Conservation (phyloP, 495 filamentous ascomycete genomes). For the Podospora australis region DNA sequence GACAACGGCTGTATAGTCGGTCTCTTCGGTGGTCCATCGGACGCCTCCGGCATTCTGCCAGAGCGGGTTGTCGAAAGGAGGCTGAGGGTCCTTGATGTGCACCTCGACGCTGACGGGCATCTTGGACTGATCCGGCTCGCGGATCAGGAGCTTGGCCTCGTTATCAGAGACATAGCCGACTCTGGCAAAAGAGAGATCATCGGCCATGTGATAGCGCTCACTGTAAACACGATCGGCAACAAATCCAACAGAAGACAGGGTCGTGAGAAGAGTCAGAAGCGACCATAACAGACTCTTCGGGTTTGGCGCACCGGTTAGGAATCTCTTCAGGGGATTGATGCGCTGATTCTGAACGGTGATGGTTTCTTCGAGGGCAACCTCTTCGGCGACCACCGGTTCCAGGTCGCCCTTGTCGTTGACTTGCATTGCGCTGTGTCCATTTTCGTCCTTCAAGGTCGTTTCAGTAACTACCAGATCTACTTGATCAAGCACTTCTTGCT, state of each 20-base stretch:
- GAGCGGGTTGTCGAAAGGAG: constrained; percentile 39
- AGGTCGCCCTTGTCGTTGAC: constrained; percentile 5
- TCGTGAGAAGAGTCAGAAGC: constrained; percentile 61
- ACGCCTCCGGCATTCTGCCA: constrained; percentile 66
- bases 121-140: constrained; percentile 70
- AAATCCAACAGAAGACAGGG: constrained; percentile 57
- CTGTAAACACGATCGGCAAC: constrained; percentile 69
- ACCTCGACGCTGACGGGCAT: constrained; percentile 66
- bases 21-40: constrained; percentile 58
- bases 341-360: constrained; percentile 34
- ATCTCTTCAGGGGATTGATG: constrained; percentile 46
- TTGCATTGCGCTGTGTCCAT: constrained; percentile 14
- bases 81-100: constrained; percentile 39
- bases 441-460: constrained; percentile 30
- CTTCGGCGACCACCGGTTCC: constrained; percentile 30
- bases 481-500: constrained; percentile 55
- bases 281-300: constrained; percentile 53
- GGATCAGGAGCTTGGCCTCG: constrained; percentile 72
- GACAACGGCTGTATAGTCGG: constrained; percentile 73
- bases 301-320: constrained; percentile 72
- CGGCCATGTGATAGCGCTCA: constrained; percentile 57
- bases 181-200: constrained; percentile 76
- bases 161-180: constrained; percentile 79
- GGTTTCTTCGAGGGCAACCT: constrained; percentile 48
- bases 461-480: constrained; percentile 55